Base-by-base conservation (phyloP, 306 rosid genomes). In the Acacia acuminata region DNA sequence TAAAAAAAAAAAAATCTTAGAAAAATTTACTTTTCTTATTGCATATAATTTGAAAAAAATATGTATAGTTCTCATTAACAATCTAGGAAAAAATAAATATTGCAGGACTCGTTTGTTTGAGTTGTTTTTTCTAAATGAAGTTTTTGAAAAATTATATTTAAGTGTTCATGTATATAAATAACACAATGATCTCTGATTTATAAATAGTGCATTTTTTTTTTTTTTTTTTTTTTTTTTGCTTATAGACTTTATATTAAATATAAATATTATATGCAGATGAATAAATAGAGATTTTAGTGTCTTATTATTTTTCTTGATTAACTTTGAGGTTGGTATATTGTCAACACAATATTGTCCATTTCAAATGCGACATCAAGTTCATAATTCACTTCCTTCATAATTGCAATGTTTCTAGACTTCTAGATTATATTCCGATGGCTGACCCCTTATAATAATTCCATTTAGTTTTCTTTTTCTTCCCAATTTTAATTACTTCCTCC, bases 291-390 rank as follows among this genome's bases (percentile, higher is more conserved):
- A 58, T 58, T 58, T 22, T 22, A 20, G 65, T 15, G 32, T 3
- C 14, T 38, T 64, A 8, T 30, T 9, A 70, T 71, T 79, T 76
- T 53, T 43, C 24, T 15, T 36, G 44, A 63, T 65, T 34, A 53
- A 22, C 44, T 43, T 30, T 5, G 74, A 15, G 73, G 84, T 22
- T n/a, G 16, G 25, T n/a, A 10, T 9, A 6, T 56, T n/a, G 11
- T 82, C 83, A 83, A 77, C 67, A 5, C 70, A 64, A 14, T 79
- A 14, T 51, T 82, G 34, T 69, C 74, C 64, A 75, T 82, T 75
- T 75, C 84, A 61, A 82, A 24, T 75, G 72, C 19, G 60, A 40
- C 58, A 51, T 75, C 65, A 25, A 44, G 53, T 36, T 64, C 77
- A 32, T n/a, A n/a, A n/a, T n/a, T n/a, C n/a, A n/a, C n/a, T n/a